These are phyloP conservation scores for Thermochaetoides dissita DNA, from an alignment of 2,329 filamentous ascomycete genomes.

Conservation along the genomic window DNA sequence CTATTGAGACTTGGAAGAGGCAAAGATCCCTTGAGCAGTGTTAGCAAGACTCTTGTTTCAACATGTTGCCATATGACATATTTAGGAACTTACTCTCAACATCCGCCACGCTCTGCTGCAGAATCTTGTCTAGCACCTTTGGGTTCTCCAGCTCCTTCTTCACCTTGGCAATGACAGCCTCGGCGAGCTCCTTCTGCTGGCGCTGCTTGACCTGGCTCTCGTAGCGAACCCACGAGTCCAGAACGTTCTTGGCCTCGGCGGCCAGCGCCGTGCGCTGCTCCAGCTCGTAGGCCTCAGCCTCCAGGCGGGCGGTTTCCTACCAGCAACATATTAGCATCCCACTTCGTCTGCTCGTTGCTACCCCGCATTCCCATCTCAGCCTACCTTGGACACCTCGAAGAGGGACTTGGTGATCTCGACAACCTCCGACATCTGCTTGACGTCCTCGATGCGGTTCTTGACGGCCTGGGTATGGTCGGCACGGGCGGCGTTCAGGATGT, in stretches of 20 bases:
- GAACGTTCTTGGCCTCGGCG: conserved; percentile 81
- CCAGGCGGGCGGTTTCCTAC: conserved; percentile 90
- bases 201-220: conserved; percentile 97
- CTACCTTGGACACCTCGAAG: conserved; percentile 95
- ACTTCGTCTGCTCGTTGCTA: conserved; percentile 3
- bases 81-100: conserved; percentile 62
- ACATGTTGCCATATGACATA: not conserved
- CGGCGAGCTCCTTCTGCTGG: conserved; percentile 91
- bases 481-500: conserved; percentile 86
- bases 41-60: conserved; percentile 16
- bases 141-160: conserved; percentile 98
- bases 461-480: conserved; percentile 92
- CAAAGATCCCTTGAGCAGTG: conserved; percentile 42
- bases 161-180: conserved; percentile 90
- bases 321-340: not conserved
- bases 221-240: conserved; percentile 98
- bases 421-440: conserved; percentile 86
- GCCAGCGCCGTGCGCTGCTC: conserved; percentile 92
- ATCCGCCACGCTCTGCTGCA: conserved; percentile 90
- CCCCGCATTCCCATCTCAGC: conserved; percentile 10
- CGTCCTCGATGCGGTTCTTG: conserved; percentile 83
- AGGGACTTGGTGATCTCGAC: conserved; percentile 94
- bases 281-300: conserved; percentile 91
- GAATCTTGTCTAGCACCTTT: conserved; percentile 91
- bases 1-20: conserved; percentile 48